Evolutionary conservation across 106 monocot species (phyloP).

Genomic region (Ottelia alismoides): DNA sequence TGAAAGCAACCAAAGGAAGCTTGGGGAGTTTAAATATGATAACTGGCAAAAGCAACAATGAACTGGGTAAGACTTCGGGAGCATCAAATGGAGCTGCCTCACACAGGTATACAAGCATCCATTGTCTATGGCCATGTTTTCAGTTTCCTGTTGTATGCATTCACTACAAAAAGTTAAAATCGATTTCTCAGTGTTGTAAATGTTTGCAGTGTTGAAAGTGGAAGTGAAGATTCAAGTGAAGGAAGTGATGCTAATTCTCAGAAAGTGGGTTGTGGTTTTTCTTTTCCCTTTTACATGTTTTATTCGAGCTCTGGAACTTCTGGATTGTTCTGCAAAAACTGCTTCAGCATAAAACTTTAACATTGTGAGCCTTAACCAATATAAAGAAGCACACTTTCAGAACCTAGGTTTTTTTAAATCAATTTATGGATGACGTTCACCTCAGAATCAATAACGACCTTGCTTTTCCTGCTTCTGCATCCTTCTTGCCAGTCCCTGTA

Average conservation of each 20-base stretch:
- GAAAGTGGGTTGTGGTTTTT: conserved; percentile 85
- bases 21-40: conserved; percentile 88
- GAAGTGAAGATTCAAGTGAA: conserved; percentile 85
- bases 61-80: conserved; percentile 58
- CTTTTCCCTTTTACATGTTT: too few relatives aligned
- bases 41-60: conserved; percentile 65
- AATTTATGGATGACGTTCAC: too few relatives aligned
- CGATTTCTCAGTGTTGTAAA: neutral
- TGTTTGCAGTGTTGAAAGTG: conserved; percentile 62
- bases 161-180: neutral
- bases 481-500: too few relatives aligned
- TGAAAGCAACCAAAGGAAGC: conserved; percentile 84
- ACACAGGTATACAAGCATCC: conserved; percentile 53
- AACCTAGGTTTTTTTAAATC: too few relatives aligned
- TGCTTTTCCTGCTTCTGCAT: too few relatives aligned
- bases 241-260: conserved; percentile 96
- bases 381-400: too few relatives aligned
- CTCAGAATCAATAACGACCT: too few relatives aligned
- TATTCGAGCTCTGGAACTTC: too few relatives aligned
- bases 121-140: too few relatives aligned
- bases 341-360: too few relatives aligned
- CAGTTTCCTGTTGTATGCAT: neutral
- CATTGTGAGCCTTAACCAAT: too few relatives aligned
- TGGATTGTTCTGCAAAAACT: too few relatives aligned
- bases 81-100: conserved; percentile 65